Evolutionary conservation across 345 rosid genomes (phyloP), one percentile per base, ranked within the genome.

Genomic region (Combretum micranthum): DNA sequence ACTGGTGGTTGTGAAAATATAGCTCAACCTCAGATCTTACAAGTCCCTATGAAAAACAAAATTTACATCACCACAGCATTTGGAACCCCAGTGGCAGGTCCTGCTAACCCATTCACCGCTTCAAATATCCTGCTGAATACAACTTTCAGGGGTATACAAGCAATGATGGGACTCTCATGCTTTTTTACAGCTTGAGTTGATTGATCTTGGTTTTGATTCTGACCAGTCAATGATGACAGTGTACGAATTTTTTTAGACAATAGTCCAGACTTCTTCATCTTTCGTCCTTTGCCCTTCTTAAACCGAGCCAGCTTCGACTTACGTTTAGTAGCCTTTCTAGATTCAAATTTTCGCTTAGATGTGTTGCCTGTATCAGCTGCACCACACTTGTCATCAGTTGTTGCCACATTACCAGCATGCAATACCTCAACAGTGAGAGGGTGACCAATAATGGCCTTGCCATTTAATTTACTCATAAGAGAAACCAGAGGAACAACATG

Each of bases 91-190:
- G 39, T 9, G 9, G 73, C 57, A 26, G 72, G 74, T 61, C 89
- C 59, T 18, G 61, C 55, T 52, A 88, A 85, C n/a, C 97, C 86
- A 59, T 82, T 94, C 79, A 90, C 66, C 20, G 90, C 93, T 75
- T 94, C 84, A 5, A 69, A 79, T 69, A 94, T 82, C 79, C 99
- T 74, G 71, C 96, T 90, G 75, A 90, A 90, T n/a, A 87, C 95
- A 74, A 94, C 44, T 73, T 83, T 87, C 57, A 94, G 67, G 13
- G 99, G 99, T 61, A 94, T 70, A 69, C 96, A 94, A 26, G 95
- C 76, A 45, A 94, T 63, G 17, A 80, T 95, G 12, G 88, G 76
- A 64, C 78, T 86, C 56, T 65, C 80, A 0, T 75, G 78, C 68
- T 87, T 85, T 72, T 75, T 83, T 49, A 66, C 72, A 25, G 58